Evolutionary conservation across 495 filamentous ascomycete genomes (phyloP), one percentile per base, ranked within the genome.

Genomic region (Penicilliopsis zonata): DNA sequence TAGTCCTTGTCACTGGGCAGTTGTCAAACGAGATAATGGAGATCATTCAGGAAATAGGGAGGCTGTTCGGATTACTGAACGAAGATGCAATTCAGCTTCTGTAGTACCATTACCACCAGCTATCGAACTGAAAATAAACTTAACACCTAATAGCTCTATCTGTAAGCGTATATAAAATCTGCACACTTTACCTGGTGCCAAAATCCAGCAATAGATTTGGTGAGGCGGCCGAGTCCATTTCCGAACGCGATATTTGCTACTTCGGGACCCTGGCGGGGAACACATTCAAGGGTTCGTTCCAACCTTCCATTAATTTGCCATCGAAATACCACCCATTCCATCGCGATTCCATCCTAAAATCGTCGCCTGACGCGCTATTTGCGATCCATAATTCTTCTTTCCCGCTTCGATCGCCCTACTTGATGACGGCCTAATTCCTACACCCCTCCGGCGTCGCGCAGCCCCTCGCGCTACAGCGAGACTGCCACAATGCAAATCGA

Each of bases 401-500:
- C 12, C 36, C 33, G 31, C 21, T 27, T 38, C 25, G 15, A 40
- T 38, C 22, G 18, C 18, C 34, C 23, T 31, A 34, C 49, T 60
- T 57, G 41, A 62, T 63, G 61, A 62, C 63, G 58, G 50, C 48
- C 47, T 63, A 58, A 45, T 39, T 47, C 38, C 40, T 37, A 29
- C 33, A 41, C 44, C 40, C 40, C 41, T 40, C 46, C 54, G 51
- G 53, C 55, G 57, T 62, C 52, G 57, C 59, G 56, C 50, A 59
- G 53, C 55, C 48, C 43, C 50, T 61, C 52, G 61, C 59, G 60
- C 55, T 47, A 47, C 46, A 42, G 50, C 53, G 42, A 55, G 44
- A 46, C 31, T 46, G 37, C 53, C 47, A 61, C 47, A 49, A 86
- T 86, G 82, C 80, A 87, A 69, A 86, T 86, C 61, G 81, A 87